Evolutionary conservation across 495 filamentous ascomycete genomes (phyloP).

Genomic region (Neurospora sp.): DNA sequence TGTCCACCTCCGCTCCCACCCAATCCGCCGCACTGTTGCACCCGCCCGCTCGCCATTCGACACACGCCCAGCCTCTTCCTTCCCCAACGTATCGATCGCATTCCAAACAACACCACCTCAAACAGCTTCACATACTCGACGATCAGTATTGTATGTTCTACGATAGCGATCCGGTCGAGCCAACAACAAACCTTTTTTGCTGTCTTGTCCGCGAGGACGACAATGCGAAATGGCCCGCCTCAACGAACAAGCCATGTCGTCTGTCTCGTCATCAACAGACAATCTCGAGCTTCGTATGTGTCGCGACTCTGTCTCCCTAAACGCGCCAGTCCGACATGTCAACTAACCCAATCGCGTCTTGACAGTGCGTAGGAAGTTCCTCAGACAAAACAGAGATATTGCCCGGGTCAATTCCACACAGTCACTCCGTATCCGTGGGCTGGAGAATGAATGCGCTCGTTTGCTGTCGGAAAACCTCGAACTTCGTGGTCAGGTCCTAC

Average conservation of each 20-base stretch:
- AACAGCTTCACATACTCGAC: background rate
- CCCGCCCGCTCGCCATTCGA: background rate
- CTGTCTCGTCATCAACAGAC: constrained; percentile 41
- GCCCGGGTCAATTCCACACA: constrained; percentile 85
- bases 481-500: constrained; percentile 67
- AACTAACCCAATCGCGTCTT: background rate
- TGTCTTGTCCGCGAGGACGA: constrained; percentile 1
- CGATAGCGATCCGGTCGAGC: background rate
- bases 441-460: constrained; percentile 76
- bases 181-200: background rate
- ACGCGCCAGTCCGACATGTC: background rate
- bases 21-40: background rate
- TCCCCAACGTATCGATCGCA: background rate
- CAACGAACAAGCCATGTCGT: constrained; percentile 64
- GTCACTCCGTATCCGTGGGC: constrained; percentile 73
- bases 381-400: constrained; percentile 91
- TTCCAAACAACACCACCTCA: background rate
- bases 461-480: constrained; percentile 81
- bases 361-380: constrained; percentile 72
- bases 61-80: background rate
- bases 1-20: constrained; percentile 5
- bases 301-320: background rate
- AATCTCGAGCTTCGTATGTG: constrained; percentile 66
- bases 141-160: background rate
- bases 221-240: constrained; percentile 70